Evolutionary conservation across 1,284 basidiomycete species (phyloP), one percentile per base, ranked within the genome.

Genomic region (Cutaneotrichosporon arboriforme): DNA sequence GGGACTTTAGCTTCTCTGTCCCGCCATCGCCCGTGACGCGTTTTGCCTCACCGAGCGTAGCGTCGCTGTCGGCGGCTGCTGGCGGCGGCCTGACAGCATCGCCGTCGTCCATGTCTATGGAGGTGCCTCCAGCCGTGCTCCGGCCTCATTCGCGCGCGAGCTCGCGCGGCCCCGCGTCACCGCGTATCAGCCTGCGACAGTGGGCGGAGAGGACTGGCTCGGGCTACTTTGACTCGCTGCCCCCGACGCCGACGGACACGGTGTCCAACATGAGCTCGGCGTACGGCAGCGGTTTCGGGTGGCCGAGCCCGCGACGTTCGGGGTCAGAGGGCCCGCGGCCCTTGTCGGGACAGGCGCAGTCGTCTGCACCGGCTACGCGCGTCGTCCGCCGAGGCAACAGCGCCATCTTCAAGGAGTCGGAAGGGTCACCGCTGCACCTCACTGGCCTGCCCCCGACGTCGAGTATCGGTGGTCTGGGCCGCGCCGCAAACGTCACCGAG

Each of bases 1-100:
- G 70, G 70, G 67, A 73, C 54, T 73, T 72, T 41, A 52, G 54
- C 17, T 49, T 54, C n/a, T 70, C 67, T 4, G 52, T 63, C 8
- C 64, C 66, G 0, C 54, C 60, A 9, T 63, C 70, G 1, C 69
- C 68, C 0, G 48, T 64, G 5, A 33, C 54, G 5, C 48, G 45
- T 4, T 59, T 59, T 38, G 33, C 22, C n/a, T 50, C 54, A 4
- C 46, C 57, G 5, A 47, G 45, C 20, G 42, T 48, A 1, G 48
- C 57, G 8, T 60, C 58, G 4, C 39, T 53, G 23, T 12, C 49
- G 8, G 26, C 46, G 5, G 38, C 20, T 7, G 15, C 41, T n/a
- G 46, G 20, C 44, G 26, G 37, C 44, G 15, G 22, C 20, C 15
- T 33, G 37, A 17, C 43, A 8, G 40, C 41, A 13, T 38, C 37